These are phyloP conservation scores for Boletus pseudo-olivaceus DNA, from an alignment of 768 basidiomycete species.

Conservation along the genomic window DNA sequence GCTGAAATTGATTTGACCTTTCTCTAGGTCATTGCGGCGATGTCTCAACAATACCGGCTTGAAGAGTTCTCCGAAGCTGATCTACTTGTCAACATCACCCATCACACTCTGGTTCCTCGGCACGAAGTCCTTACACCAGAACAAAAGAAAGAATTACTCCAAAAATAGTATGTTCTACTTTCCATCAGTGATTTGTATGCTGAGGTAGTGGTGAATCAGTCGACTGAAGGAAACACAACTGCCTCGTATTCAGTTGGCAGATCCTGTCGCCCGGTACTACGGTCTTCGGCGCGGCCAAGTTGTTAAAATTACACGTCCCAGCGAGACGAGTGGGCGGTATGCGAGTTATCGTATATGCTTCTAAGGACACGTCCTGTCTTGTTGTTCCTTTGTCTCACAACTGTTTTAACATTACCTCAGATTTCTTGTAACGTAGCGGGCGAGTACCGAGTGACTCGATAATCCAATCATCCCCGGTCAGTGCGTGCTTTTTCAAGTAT, in stretches of 20 bases:
- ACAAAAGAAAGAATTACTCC: constrained; percentile 81
- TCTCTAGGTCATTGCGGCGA: constrained; percentile 82
- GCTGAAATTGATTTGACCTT: not conserved
- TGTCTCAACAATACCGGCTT: constrained; percentile 80
- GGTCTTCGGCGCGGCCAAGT: constrained; percentile 94
- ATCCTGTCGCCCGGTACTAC: constrained; percentile 98
- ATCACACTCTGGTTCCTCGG: constrained; percentile 90
- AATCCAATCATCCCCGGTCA: not conserved
- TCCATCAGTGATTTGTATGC: constrained; percentile 2
- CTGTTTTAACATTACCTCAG: constrained; percentile 5
- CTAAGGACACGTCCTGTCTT: constrained; percentile 32
- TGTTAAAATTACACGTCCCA: constrained; percentile 95
- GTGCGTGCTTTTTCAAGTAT: not conserved
- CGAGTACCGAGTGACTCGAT: constrained; percentile 5
- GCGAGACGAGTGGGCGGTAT: constrained; percentile 94
- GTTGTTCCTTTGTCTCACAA: constrained; percentile 1
- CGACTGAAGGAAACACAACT: constrained; percentile 97
- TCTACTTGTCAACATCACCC: constrained; percentile 94
- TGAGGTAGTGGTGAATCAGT: constrained; percentile 40
- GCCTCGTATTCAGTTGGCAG: constrained; percentile 92
- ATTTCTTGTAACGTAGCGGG: constrained; percentile 14
- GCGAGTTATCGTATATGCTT: constrained; percentile 92
- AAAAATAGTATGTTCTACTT: constrained; percentile 77
- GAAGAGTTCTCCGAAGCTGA: constrained; percentile 98
- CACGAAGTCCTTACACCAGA: constrained; percentile 85